These are phyloP conservation scores for Malus orientalis DNA, from an alignment of 306 rosid genomes.

Conservation along the genomic window DNA sequence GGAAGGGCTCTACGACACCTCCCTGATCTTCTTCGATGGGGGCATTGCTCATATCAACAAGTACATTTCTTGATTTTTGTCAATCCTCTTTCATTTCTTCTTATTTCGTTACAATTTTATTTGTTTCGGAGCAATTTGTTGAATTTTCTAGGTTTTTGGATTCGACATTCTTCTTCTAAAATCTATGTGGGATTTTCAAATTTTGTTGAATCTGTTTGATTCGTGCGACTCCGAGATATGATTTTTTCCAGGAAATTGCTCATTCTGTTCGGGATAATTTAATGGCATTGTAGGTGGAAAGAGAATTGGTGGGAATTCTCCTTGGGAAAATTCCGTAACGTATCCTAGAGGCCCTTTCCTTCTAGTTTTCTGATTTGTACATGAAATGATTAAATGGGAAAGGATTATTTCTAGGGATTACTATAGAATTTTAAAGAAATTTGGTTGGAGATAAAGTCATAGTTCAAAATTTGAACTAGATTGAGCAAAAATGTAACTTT, in stretches of 20 bases:
- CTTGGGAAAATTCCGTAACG: not conserved
- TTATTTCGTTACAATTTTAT: not conserved
- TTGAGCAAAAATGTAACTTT: not conserved
- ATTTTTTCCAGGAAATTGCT: not conserved
- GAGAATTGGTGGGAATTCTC: not conserved
- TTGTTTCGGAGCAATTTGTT: not conserved
- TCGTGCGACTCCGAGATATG: not conserved
- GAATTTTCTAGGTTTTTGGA: constrained; percentile 1
- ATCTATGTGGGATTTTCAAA: not conserved
- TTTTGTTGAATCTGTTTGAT: not conserved
- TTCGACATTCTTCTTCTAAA: not conserved
- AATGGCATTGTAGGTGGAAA: not conserved
- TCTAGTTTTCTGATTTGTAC: not conserved
- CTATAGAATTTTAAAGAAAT: not conserved
- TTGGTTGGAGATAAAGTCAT: not conserved
- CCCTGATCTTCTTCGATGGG: constrained; percentile 92
- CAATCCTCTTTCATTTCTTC: not conserved
- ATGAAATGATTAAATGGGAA: not conserved
- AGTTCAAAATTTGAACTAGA: not conserved
- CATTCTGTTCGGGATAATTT: not conserved
- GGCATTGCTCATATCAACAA: constrained; percentile 98
- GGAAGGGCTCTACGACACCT: constrained; percentile 90
- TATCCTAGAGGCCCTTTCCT: not conserved
- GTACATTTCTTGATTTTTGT: constrained; percentile 23
- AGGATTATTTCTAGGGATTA: not conserved